Conservation (phyloP, 257 asterid genomes). For the Salvia splendens region DNA sequence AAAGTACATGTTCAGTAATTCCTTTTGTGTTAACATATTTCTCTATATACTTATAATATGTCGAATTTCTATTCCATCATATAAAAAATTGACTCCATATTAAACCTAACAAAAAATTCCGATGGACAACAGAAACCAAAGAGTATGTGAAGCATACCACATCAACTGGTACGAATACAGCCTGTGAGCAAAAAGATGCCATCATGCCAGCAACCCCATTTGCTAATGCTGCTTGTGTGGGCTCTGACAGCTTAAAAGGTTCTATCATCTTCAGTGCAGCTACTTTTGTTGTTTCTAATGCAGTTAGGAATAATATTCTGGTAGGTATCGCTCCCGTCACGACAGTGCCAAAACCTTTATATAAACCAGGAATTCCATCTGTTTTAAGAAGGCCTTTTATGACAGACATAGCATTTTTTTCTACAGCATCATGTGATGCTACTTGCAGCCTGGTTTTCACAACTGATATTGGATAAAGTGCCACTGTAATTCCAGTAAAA, state of each 20-base stretch:
- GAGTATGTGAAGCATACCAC: constrained; percentile 61
- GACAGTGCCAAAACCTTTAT: constrained; percentile 87
- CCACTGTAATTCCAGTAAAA: constrained; percentile 76
- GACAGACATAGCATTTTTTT: constrained; percentile 73
- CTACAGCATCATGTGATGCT: constrained; percentile 55
- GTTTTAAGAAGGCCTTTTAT: constrained; percentile 65
- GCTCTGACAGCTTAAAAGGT: constrained; percentile 76
- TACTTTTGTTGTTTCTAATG: constrained; percentile 79
- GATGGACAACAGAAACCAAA: constrained; percentile 20
- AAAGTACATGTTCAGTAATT: not conserved
- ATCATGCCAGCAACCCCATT: constrained; percentile 90
- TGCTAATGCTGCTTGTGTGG: constrained; percentile 86
- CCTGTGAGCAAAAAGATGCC: constrained; percentile 84
- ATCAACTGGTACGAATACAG: constrained; percentile 85
- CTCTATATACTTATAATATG: constrained; percentile 26
- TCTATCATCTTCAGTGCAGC: constrained; percentile 68
- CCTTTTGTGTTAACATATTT: constrained; percentile 14
- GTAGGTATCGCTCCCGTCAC: constrained; percentile 88
- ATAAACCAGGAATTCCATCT: constrained; percentile 82
- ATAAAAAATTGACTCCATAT: constrained; percentile 48
- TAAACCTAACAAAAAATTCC: constrained; percentile 44
- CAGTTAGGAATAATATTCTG: constrained; percentile 84
- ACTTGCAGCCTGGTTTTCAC: constrained; percentile 93
- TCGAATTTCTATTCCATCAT: constrained; percentile 46
- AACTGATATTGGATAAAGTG: constrained; percentile 87